Evolutionary conservation across 2,329 filamentous ascomycete species (phyloP), one percentile per base, ranked within the genome.

Genomic region (Cordyceps militaris): DNA sequence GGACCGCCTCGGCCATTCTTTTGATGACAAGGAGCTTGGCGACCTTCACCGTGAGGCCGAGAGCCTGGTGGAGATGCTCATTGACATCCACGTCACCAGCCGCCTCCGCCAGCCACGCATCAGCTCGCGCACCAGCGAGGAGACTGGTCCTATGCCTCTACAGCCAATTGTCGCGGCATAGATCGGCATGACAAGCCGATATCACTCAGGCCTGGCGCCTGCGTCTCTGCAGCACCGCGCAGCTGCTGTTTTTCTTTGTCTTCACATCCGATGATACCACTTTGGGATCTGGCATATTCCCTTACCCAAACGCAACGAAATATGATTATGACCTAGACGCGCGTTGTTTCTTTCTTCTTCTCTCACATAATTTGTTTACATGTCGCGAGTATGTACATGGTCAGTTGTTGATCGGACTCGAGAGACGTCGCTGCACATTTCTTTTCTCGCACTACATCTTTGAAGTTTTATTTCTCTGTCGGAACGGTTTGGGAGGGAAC

Each of bases 21-120:
- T 70, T 32, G 64, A 60, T 23, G 65, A 69, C 11, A 68, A 69
- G 8, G 76, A 81, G 62, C 73, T 83, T 2, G 72, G 72, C 9
- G 70, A 70, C 19, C 69, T 83, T 9, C 70, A 77, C 59, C 66
- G 68, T 23, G 79, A 83, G 61, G 80, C 79, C 3, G 77, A 81
- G 66, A 72, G 73, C 0, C 70, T 83, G 21, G 77, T 83, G 14
- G 76, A 80, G 63, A 74, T 79, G 71, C 72, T 81, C 28, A 71
- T 81, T 19, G 78, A 80, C 51, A 77, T 76, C 19, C 76, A 81
- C 63, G 72, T 71, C 28, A 68, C 73, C 7, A 71, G 67, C 62
- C 69, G 71, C 34, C 64, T 68, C 11, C 69, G 71, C 8, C 68
- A 70, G 24, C 64, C 68, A 5, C 64, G 64, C 1, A 60, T 65